These are phyloP conservation scores for Pseudogymnoascus sp. DNA, from an alignment of 2,329 filamentous ascomycete genomes.

Conservation along the genomic window DNA sequence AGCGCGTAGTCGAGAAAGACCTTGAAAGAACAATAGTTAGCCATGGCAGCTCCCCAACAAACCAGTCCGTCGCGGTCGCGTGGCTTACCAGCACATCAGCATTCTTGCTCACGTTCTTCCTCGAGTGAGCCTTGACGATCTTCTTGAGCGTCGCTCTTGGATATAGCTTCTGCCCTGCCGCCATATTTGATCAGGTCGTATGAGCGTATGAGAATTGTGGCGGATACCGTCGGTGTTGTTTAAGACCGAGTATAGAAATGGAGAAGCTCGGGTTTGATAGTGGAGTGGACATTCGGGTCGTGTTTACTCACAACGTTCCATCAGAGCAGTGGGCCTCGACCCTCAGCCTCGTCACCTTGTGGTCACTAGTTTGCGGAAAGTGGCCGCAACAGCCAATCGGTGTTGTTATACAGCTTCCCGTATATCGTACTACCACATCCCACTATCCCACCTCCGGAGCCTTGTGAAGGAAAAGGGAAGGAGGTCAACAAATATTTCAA, in stretches of 20 bases:
- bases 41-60: neutral
- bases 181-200: slow-evolving; percentile 21
- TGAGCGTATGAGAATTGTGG: neutral
- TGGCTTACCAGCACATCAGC: slow-evolving; percentile 69
- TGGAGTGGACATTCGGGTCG: neutral
- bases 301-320: slow-evolving; percentile 7
- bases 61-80: slow-evolving; percentile 12
- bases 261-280: neutral
- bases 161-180: slow-evolving; percentile 62
- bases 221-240: neutral
- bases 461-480: slow-evolving; percentile 3
- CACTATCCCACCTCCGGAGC: neutral
- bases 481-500: neutral
- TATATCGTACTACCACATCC: neutral
- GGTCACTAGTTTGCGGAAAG: neutral
- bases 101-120: slow-evolving; percentile 74
- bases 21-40: slow-evolving; percentile 37
- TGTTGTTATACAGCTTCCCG: neutral
- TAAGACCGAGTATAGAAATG: neutral
- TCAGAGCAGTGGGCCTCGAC: neutral
- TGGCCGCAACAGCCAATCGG: slow-evolving; percentile 4
- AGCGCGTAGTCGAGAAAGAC: slow-evolving; percentile 79
- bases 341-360: neutral
- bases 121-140: slow-evolving; percentile 82
- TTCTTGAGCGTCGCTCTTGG: slow-evolving; percentile 80